Evolutionary conservation across 1,284 basidiomycete species (phyloP), one percentile per base, ranked within the genome.

Genomic region (Papiliotrema fonsecae): DNA sequence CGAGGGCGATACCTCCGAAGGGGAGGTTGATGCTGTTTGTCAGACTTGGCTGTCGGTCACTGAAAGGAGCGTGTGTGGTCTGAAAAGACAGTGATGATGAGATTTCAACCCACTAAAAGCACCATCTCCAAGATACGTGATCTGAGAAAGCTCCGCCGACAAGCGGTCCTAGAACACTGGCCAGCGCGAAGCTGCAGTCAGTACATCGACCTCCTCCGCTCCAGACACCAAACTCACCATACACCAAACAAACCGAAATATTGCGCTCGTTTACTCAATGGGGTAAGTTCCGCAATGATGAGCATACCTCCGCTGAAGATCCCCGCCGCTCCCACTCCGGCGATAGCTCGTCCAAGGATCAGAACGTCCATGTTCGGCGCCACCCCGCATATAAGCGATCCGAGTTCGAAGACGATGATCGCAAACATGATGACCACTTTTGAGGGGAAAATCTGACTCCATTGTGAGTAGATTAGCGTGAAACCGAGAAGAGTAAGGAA

Each of bases 341-440:
- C 73, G 30, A 80, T 55, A 0, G 77, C 78, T 26, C 79, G 69
- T 5, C 77, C 78, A 25, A 78, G 60, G 44, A 79, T 78, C 39
- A 79, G 62, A 22, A 77, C 65, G 16, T 70, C 58, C 56, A 77
- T 76, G 13, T 54, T 69, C 0, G 75, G 73, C 0, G 80, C 75
- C n/a, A 77, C 74, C 32, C 72, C 80, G 55, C 79, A 81, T 16
- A 81, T 57, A 27, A 80, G 65, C 4, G 75, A 77, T 5, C 80
- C 80, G 26, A 79, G 45, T 45, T 78, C 77, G 47, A 78, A 78
- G 56, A 77, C 57, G 57, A 73, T 54, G 47, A 78, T 68, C n/a
- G 76, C 74, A 35, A 67, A 59, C n/a, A 77, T 57, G 55, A 76
- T 71, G 50, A 74, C 66, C 41, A 66, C 65, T 54, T 76, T 75